Evolutionary conservation across 805 yeast genomes (phyloP), one percentile per base, ranked within the genome.

Genomic region (Komagataella ulmi): DNA sequence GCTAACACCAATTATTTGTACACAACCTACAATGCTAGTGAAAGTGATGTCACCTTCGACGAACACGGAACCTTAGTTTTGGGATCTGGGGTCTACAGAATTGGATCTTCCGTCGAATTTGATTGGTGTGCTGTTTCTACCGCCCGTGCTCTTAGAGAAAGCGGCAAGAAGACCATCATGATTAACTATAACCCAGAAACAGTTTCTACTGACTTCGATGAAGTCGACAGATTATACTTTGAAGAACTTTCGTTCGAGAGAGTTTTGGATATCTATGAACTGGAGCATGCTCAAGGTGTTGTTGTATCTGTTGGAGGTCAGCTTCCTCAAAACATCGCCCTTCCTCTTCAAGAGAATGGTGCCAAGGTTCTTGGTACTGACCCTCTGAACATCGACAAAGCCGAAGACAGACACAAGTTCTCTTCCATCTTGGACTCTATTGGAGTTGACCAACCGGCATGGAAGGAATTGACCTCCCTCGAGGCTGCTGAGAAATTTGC

Each of bases 101-200:
- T 91, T 67, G 99, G 99, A 54, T 90, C 97, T 1, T 89, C 97
- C 36, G 99, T 91, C 52, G 99, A 93, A 73, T 91, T 91, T 63
- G 99, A 91, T 70, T 91, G 99, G 99, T 91, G 99, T 77, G 99
- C 98, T 52, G 99, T 91, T 56, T 80, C 93, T 57, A 86, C 99
- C 53, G 97, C 96, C 52, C 83, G 97, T 66, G 89, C 97, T 47
- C 80, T 91, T 61, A 82, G 99, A 68, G 85, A 80, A 51, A 75
- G 80, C 52, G 96, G 96, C 57, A 83, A 82, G 67, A 87, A 83
- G 70, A 91, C 99, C 36, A 82, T 91, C 58, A 91, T 91, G 99
- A 79, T 91, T 65, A 91, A 91, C 76, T 91, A 91, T 72, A 91
- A 91, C 74, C 99, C 99, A 55, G 99, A 91, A 73, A 91, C 99